A percentile compares a stretch with the other conserved stretches of the same genome.
phyloP scores from a whole-genome alignment of 2,329 filamentous ascomycete genomes.

The Westerdykella aurantiaca region DNA sequence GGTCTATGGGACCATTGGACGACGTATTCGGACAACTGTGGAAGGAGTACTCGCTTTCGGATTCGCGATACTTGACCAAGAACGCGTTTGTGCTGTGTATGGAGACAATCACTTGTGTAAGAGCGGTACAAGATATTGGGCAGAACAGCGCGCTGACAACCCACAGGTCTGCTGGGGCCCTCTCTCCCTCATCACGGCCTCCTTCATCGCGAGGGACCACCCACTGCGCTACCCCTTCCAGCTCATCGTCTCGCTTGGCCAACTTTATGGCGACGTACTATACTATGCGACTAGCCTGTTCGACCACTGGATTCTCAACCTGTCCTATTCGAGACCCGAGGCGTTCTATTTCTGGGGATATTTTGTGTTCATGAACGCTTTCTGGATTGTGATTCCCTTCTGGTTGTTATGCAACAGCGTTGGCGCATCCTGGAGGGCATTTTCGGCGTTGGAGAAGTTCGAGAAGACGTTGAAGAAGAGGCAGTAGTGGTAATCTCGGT shows the following conservation, averaged over 20 bases:
- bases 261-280: constrained; percentile 59
- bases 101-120: constrained; percentile 73
- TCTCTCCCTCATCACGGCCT: constrained; percentile 53
- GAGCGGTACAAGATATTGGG: constrained; percentile 22
- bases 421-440: constrained; percentile 27
- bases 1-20: constrained; percentile 59
- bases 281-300: constrained; percentile 61
- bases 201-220: constrained; percentile 49
- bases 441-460: constrained; percentile 31
- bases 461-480: constrained; percentile 33
- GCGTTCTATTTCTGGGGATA: constrained; percentile 61
- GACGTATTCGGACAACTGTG: constrained; percentile 77
- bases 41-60: constrained; percentile 87
- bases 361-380: constrained; percentile 60
- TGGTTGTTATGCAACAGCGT: constrained; percentile 34
- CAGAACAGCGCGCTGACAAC: background rate
- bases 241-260: constrained; percentile 56
- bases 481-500: constrained; percentile 13
- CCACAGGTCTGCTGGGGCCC: constrained; percentile 55
- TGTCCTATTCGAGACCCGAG: constrained; percentile 57
- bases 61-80: constrained; percentile 78
- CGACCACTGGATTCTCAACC: constrained; percentile 51
- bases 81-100: constrained; percentile 80
- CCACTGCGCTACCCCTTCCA: constrained; percentile 56
- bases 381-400: constrained; percentile 59